Evolutionary conservation across 495 filamentous ascomycete genomes (phyloP).

Genomic region (Penicillium maclennaniae): DNA sequence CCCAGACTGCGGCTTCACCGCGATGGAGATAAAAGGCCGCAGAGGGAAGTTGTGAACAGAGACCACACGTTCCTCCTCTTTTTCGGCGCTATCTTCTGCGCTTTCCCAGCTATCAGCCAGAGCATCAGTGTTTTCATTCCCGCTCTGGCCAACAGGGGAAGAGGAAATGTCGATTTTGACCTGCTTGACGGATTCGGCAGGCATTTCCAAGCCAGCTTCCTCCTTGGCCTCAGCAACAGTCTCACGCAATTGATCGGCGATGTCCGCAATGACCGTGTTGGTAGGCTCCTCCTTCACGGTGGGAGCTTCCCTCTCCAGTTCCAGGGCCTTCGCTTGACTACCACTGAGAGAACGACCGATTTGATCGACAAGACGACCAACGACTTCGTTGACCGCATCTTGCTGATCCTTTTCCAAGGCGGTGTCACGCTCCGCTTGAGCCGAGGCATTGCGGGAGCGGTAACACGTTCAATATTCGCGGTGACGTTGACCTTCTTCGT

Average conservation of each 20-base stretch:
- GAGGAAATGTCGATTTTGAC: slow-evolving; percentile 39
- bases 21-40: slow-evolving; percentile 87
- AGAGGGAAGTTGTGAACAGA: slow-evolving; percentile 93
- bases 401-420: slow-evolving; percentile 38
- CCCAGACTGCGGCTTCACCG: slow-evolving; percentile 34
- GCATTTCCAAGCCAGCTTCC: slow-evolving; percentile 23
- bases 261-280: background rate
- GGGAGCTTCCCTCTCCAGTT: slow-evolving; percentile 25
- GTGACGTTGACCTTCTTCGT: slow-evolving; percentile 22
- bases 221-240: slow-evolving; percentile 23
- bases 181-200: slow-evolving; percentile 1
- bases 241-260: slow-evolving; percentile 33
- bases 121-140: slow-evolving; percentile 54
- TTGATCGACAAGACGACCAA: slow-evolving; percentile 62
- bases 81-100: slow-evolving; percentile 67
- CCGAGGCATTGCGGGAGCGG: slow-evolving; percentile 4
- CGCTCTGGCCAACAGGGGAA: slow-evolving; percentile 54
- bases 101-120: slow-evolving; percentile 72
- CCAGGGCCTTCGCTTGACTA: slow-evolving; percentile 52
- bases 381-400: slow-evolving; percentile 68
- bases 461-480: slow-evolving; percentile 15
- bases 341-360: slow-evolving; percentile 67
- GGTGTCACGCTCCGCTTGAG: slow-evolving; percentile 34
- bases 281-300: slow-evolving; percentile 25
- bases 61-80: slow-evolving; percentile 62